Conservation (phyloP, 768 basidiomycete genomes). For the Trametes gibbosa region DNA sequence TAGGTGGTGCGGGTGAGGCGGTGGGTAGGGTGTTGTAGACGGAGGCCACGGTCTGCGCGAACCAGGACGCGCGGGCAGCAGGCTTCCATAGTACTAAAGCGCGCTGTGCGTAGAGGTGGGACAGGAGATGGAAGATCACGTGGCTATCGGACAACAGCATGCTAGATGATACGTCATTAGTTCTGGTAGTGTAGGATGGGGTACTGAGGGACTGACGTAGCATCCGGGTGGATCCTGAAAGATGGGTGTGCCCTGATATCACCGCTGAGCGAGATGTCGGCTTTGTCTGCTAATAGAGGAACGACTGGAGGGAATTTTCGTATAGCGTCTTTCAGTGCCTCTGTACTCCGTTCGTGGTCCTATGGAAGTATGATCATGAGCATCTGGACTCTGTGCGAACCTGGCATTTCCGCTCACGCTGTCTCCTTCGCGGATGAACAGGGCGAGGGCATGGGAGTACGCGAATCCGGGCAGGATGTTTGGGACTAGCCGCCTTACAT, state of each 20-base stretch:
- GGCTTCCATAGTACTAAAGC: constrained; percentile 83
- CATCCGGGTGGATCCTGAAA: constrained; percentile 70
- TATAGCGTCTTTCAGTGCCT: constrained; percentile 72
- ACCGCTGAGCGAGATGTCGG: constrained; percentile 63
- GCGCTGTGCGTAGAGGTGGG: constrained; percentile 84
- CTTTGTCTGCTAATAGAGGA: constrained; percentile 81
- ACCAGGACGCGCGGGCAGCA: constrained; percentile 60
- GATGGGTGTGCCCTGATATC: constrained; percentile 57
- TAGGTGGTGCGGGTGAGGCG: constrained; percentile 36
- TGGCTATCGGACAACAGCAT: constrained; percentile 31
- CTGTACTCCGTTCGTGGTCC: constrained; percentile 52
- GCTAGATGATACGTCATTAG: constrained; percentile 7
- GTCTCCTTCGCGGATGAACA: constrained; percentile 43
- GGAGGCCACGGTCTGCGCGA: constrained; percentile 51
- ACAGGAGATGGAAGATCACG: constrained; percentile 70
- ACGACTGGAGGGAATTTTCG: constrained; percentile 77
- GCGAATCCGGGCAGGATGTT: constrained; percentile 74
- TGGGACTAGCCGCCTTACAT: constrained; percentile 7
- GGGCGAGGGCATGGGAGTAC: constrained; percentile 67
- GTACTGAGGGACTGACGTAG: constrained; percentile 42
- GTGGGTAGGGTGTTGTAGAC: constrained; percentile 35
- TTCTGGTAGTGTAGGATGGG: neutral
- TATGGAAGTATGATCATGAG: neutral
- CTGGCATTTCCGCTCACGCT: constrained; percentile 33
- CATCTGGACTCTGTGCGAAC: neutral